Evolutionary conservation across 257 asterid genomes (phyloP).

Genomic region (Nicotiana undulata): DNA sequence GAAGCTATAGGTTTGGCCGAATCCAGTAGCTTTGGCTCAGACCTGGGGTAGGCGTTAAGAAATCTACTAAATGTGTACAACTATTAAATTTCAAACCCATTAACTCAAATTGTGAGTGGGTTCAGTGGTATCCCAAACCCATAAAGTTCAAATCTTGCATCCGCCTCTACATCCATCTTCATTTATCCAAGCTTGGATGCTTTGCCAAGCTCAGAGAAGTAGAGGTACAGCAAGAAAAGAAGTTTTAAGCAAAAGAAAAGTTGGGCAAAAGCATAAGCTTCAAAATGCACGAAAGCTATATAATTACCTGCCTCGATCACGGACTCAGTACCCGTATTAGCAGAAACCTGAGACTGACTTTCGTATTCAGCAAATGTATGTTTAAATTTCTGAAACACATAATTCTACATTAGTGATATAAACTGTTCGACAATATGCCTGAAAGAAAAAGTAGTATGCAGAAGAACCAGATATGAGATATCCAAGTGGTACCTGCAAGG

Average conservation of each 20-base stretch:
- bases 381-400: slow-evolving; percentile 38
- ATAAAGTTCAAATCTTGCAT: no score
- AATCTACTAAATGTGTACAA: no score
- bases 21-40: no score
- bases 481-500: slow-evolving; percentile 31
- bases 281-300: neutral
- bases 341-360: slow-evolving; percentile 21
- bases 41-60: no score
- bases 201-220: neutral
- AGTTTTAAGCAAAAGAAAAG: neutral
- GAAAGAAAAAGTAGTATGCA: neutral
- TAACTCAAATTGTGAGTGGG: no score
- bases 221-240: neutral
- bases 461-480: neutral
- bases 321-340: slow-evolving; percentile 30
- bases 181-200: neutral
- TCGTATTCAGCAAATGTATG: slow-evolving; percentile 23
- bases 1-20: no score
- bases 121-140: no score
- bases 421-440: slow-evolving; percentile 37
- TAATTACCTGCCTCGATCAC: slow-evolving; percentile 12
- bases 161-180: neutral
- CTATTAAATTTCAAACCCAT: no score
- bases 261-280: neutral
- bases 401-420: neutral